Base-by-base conservation (phyloP, 768 basidiomycete genomes). In the Boletus eberwhitei region DNA sequence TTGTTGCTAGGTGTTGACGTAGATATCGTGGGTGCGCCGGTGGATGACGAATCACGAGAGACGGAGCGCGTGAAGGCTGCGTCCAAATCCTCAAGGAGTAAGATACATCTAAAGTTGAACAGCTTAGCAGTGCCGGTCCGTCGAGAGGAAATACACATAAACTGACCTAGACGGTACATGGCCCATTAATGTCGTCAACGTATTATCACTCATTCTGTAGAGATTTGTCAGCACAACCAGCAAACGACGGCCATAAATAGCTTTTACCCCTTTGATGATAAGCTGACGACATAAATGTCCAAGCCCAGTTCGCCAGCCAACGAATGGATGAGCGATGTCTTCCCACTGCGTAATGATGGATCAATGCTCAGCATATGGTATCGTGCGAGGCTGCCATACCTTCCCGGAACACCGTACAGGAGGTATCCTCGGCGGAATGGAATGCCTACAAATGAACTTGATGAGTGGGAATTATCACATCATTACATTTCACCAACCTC, bases 41-140 rank as follows among this genome's bases (percentile, higher is more conserved):
- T 93, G 11, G 90, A 91, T 14, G 73, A 80, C 43, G 83, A 76
- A 71, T 92, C 91, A 74, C 91, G 90, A 71, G 83, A 87, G 67
- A 92, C 86, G 52, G 86, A 87, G 47, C 89, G 87, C 59, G 91
- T 93, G 75, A 93, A 93, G 26, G 91, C 91, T 52, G 91, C 91
- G 69, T 93, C 91, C 62, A 96, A 81, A 78, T 96, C 93, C 75
- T 96, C 93, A 69, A 96, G 81, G 72, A 96, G 86, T 63, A 96
- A 79, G 57, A 96, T 92, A 78, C 90, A 93, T 77, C 90, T 90
- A 62, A 39, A 45, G 35, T 38, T 2, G 35, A 46, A 51, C 17
- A 24, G 9, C 24, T 66, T 22, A 64, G 56, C 29, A 38, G 24
- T 26, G 24, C 24, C 26, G 53, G 54, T 34, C 48, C 64, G 57